phyloP scores from a whole-genome alignment of 1,139 yeast species.

The Spathaspora sp. region DNA sequence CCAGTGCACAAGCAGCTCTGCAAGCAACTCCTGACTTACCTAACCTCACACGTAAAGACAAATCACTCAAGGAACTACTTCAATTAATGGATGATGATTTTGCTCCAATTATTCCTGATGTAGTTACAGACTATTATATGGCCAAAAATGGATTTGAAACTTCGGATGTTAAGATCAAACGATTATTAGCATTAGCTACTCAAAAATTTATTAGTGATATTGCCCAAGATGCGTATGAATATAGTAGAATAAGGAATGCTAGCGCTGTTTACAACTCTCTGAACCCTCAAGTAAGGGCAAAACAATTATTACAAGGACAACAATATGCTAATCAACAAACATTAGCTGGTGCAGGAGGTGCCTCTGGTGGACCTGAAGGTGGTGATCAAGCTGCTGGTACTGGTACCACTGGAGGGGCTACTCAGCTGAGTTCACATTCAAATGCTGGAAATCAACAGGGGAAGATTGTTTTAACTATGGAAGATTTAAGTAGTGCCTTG shows the following conservation, averaged over 20 bases:
- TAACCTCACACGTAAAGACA: conserved; percentile 78
- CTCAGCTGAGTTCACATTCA: conserved; percentile 33
- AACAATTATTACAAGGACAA: conserved; percentile 71
- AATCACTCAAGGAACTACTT: conserved; percentile 80
- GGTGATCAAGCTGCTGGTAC: conserved; percentile 23
- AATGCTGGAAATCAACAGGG: conserved; percentile 65
- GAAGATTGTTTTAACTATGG: conserved; percentile 82
- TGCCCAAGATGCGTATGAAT: conserved; percentile 96
- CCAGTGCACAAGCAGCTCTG: conserved; percentile 12
- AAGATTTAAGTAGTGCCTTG: conserved; percentile 81
- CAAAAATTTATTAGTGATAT: conserved; percentile 93
- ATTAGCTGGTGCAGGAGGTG: conserved; percentile 36
- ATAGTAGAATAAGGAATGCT: conserved; percentile 83
- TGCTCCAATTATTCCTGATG: conserved; percentile 96
- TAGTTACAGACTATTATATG: conserved; percentile 92
- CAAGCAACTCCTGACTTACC: conserved; percentile 54
- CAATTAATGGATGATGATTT: conserved; percentile 85
- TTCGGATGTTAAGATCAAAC: conserved; percentile 73
- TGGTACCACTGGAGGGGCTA: conserved; percentile 11
- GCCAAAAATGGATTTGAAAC: conserved; percentile 88
- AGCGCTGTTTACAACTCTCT: conserved; percentile 80
- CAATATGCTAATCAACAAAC: conserved; percentile 52
- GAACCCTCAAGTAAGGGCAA: conserved; percentile 84
- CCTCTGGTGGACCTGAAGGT: conserved; percentile 39
- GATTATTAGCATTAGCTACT: conserved; percentile 89